Evolutionary conservation across 352 stramenopile genomes (phyloP), one percentile per base, ranked within the genome.

Genomic region (Globisporangium okanoganense): DNA sequence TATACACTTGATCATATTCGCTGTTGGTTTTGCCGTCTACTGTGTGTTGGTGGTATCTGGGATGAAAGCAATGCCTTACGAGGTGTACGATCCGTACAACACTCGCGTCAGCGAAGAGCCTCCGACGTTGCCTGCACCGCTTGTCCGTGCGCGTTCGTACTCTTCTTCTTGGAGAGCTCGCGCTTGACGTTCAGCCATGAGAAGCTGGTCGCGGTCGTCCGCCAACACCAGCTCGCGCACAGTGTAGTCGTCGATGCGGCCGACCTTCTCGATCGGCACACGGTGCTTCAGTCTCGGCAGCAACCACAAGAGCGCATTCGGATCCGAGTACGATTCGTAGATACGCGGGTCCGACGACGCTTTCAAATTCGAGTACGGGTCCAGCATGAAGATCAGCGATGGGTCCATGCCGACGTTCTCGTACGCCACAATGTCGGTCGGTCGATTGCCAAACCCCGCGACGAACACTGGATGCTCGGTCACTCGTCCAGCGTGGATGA

Each of bases 361-460:
- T 60, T 80, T 82, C 1, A 94, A 51, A 59, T 85, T 88, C 56
- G 85, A 94, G 63, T 89, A 88, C 64, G 85, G 71, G 56, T 94
- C 82, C 31, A 94, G 75, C 75, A 94, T 79, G 65, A 92, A 94
- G 54, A 94, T 91, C 31, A 87, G 61, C 22, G 76, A 72, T 8
- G 70, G 70, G 48, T 90, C 79, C 24, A 94, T 81, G 24, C 85
- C 85, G 36, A 92, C 85, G 41, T 88, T 64, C 50, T 88, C 69
- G 59, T 94, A 94, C 12, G 85, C 82, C 24, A 90, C 63, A n/a
- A 88, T 74, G 56, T 94, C 85, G 9, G 85, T 92, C 29, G 82
- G 78, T n/a, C 85, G 82, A 49, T 94, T 94, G 31, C 85, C 85
- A 68, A 94, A 94, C 18, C 85, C 85, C n/a, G 79, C 76, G n/a